phyloP scores from a whole-genome alignment of 345 rosid genomes.

The Gossypium raimondii region DNA sequence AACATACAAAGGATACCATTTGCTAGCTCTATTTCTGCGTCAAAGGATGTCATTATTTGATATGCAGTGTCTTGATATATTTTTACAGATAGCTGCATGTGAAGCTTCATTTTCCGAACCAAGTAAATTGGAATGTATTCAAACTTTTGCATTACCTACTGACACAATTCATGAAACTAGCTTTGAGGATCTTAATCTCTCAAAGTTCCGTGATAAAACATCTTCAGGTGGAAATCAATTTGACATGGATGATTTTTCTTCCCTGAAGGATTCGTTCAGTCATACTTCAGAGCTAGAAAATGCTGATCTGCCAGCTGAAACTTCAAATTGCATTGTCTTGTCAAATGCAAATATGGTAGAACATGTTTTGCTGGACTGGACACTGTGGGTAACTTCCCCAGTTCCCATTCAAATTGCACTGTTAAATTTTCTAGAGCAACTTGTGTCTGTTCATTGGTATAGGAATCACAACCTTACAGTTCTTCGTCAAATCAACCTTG shows the following conservation, averaged over 20 bases:
- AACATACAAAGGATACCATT: slow-evolving; percentile 91
- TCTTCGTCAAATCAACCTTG: slow-evolving; percentile 90
- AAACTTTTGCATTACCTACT: slow-evolving; percentile 39
- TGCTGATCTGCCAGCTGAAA: slow-evolving; percentile 71
- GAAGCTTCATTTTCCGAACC: slow-evolving; percentile 98
- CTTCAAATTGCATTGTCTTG: slow-evolving; percentile 93
- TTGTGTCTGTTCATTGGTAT: slow-evolving; percentile 99
- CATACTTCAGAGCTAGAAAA: slow-evolving; percentile 92
- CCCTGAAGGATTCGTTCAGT: slow-evolving; percentile 79
- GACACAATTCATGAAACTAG: slow-evolving; percentile 56
- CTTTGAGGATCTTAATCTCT: slow-evolving; percentile 74
- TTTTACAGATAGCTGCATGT: slow-evolving; percentile 97
- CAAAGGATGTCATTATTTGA: slow-evolving; percentile 83
- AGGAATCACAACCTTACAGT: slow-evolving; percentile 95
- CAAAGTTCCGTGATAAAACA: slow-evolving; percentile 65
- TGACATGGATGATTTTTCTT: slow-evolving; percentile 92
- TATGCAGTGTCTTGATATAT: slow-evolving; percentile 91
- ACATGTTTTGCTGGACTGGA: slow-evolving; percentile 99
- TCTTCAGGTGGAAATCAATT: slow-evolving; percentile 91
- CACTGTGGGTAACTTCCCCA: slow-evolving; percentile 91
- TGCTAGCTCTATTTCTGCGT: slow-evolving; percentile 88
- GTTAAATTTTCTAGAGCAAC: slow-evolving; percentile 92
- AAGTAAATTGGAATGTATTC: slow-evolving; percentile 54
- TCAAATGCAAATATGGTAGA: slow-evolving; percentile 98
- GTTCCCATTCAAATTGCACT: slow-evolving; percentile 91